Conservation (phyloP, 305 asterid species). For the Fraxinus paxiana region DNA sequence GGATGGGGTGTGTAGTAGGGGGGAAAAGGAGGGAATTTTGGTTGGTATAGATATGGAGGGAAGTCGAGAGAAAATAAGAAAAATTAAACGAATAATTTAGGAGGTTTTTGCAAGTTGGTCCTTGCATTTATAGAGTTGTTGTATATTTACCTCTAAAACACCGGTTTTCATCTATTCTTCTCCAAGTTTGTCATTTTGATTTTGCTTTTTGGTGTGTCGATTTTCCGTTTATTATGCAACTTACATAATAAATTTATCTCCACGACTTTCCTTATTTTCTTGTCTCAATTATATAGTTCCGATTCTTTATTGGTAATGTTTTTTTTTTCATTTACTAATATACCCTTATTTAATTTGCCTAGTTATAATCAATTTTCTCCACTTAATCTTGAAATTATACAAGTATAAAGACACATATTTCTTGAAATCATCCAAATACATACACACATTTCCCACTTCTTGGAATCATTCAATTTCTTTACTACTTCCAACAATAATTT, state of each 20-base stretch:
- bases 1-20: slow-evolving; percentile 55
- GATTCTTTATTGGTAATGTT: not conserved
- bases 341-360: too few relatives aligned
- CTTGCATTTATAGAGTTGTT: not conserved
- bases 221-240: not conserved
- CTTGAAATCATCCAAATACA: too few relatives aligned
- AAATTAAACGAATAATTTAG: slow-evolving; percentile 16
- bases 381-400: not conserved
- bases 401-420: too few relatives aligned
- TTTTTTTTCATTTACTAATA: too few relatives aligned
- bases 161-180: not conserved
- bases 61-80: slow-evolving; percentile 39
- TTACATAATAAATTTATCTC: not conserved
- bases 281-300: not conserved
- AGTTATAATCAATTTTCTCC: not conserved
- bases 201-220: not conserved
- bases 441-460: not conserved
- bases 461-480: not conserved
- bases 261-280: not conserved
- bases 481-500: not conserved
- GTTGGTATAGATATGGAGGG: slow-evolving; percentile 98
- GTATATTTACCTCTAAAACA: not conserved
- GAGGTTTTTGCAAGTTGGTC: slow-evolving; percentile 29
- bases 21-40: slow-evolving; percentile 67
- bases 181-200: not conserved